Evolutionary conservation across 768 basidiomycete genomes (phyloP).

Genomic region (Suillus luteus): DNA sequence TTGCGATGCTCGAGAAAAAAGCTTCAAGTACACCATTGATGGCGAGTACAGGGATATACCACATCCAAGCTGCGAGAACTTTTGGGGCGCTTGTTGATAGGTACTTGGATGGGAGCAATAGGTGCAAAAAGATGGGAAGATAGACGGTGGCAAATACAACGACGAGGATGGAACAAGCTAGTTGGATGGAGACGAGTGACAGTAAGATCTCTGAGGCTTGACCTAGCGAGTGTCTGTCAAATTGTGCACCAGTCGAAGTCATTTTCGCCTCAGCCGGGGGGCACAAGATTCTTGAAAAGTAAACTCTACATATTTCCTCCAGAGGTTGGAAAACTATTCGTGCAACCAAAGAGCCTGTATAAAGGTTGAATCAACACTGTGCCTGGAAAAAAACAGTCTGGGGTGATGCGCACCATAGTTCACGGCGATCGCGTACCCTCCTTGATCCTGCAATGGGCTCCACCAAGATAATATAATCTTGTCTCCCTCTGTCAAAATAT

Average conservation of each 20-base stretch:
- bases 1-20: conserved; percentile 80
- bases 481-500: conserved; percentile 94
- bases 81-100: conserved; percentile 75
- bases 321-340: conserved; percentile 94
- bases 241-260: conserved; percentile 6
- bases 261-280: conserved; percentile 17
- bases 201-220: conserved; percentile 54
- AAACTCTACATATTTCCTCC: conserved; percentile 89
- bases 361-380: conserved; percentile 9
- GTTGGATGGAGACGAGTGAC: conserved; percentile 66
- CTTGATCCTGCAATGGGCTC: conserved; percentile 85
- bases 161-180: conserved; percentile 66
- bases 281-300: conserved; percentile 73
- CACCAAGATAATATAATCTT: conserved; percentile 85
- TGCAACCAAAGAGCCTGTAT: conserved; percentile 84
- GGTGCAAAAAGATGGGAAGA: conserved; percentile 62
- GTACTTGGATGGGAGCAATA: conserved; percentile 74
- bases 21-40: conserved; percentile 93
- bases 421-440: conserved; percentile 92
- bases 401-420: conserved; percentile 76
- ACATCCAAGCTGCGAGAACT: conserved; percentile 79
- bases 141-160: conserved; percentile 76
- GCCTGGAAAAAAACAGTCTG: not conserved
- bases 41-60: conserved; percentile 88
- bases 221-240: conserved; percentile 21